Evolutionary conservation across 176 grass and related monocot species (phyloP), one percentile per base, ranked within the genome.

Genomic region (Paspalum notatum): DNA sequence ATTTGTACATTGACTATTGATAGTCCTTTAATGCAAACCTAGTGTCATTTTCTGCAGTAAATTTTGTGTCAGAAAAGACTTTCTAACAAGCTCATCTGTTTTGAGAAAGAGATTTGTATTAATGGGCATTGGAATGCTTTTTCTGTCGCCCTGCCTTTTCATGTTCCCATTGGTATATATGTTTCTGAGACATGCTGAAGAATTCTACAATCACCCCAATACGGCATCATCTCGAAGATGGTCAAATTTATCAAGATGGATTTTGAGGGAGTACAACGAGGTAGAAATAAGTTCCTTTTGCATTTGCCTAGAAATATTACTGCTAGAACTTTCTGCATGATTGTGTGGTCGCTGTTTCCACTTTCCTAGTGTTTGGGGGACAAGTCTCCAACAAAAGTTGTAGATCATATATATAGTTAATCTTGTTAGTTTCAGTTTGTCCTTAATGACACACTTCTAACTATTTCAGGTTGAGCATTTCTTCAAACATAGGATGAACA

Each of bases 241-340:
- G 94, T 97, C 94, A 51, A 97, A 92, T 74, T 88, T 97, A 55
- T 90, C 94, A 66, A 92, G 93, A 69, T 97, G 94, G 94, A 97
- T 92, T 84, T 89, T 97, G 52, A 83, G 94, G 71, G 94, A 97
- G 79, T 94, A 94, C 73, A 97, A 97, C 50, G 94, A 97, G 94
- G 94, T 97, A 86, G 22, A 72, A 72, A 72, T 17, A 52, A 32
- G 21, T 70, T 63, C 51, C 10, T 53, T 63, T 20, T 37, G 46
- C 10, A 44, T 63, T 20, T 37, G 46, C 24, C 52, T n/a, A 38
- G 9, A 45, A 55, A 55, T 24, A 5, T 6, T 39, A 45, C 38
- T 55, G 12, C 59, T 21, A n/a, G 20, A 11, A 73, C 62, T 39
- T 50, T 32, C 32, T 16, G 15, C 17, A 27, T 84, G 82, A 63